phyloP scores from a whole-genome alignment of 192 early-diverging fungal genomes.

The Coemansia sp. region DNA sequence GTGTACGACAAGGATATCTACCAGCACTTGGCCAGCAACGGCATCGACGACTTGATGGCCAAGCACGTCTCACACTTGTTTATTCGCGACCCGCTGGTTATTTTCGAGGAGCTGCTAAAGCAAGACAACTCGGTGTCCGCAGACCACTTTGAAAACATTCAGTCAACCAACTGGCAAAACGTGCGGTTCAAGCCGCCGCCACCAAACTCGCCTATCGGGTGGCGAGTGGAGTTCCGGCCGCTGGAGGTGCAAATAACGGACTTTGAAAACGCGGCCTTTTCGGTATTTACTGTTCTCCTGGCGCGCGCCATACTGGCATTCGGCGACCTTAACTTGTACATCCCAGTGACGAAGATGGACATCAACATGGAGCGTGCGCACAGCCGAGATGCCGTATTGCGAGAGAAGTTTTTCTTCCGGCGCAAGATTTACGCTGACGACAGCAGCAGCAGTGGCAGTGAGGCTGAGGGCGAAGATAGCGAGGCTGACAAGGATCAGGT shows the following conservation, averaged over 20 bases:
- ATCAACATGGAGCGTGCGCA: slow-evolving; percentile 92
- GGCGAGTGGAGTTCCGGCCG: slow-evolving; percentile 97
- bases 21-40: slow-evolving; percentile 68
- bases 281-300: slow-evolving; percentile 91
- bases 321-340: slow-evolving; percentile 89
- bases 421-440: slow-evolving; percentile 48
- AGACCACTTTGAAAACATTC: slow-evolving; percentile 99
- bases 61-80: slow-evolving; percentile 94
- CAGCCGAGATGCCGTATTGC: slow-evolving; percentile 75
- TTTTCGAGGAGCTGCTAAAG: slow-evolving; percentile 88
- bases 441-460: slow-evolving; percentile 22
- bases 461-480: slow-evolving; percentile 1
- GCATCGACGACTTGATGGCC: slow-evolving; percentile 86
- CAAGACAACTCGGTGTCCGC: slow-evolving; percentile 80
- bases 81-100: slow-evolving; percentile 96
- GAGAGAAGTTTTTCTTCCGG: slow-evolving; percentile 89
- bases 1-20: slow-evolving; percentile 82
- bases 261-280: slow-evolving; percentile 95
- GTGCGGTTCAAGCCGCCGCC: slow-evolving; percentile 99
- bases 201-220: slow-evolving; percentile 87
- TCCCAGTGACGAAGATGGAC: slow-evolving; percentile 94
- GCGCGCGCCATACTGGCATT: slow-evolving; percentile 86
- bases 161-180: slow-evolving; percentile 99
- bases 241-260: slow-evolving; percentile 97
- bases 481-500: slow-evolving; percentile 53